Base-by-base conservation (phyloP, 2,329 filamentous ascomycete species). In the Coleophoma crateriformis region DNA sequence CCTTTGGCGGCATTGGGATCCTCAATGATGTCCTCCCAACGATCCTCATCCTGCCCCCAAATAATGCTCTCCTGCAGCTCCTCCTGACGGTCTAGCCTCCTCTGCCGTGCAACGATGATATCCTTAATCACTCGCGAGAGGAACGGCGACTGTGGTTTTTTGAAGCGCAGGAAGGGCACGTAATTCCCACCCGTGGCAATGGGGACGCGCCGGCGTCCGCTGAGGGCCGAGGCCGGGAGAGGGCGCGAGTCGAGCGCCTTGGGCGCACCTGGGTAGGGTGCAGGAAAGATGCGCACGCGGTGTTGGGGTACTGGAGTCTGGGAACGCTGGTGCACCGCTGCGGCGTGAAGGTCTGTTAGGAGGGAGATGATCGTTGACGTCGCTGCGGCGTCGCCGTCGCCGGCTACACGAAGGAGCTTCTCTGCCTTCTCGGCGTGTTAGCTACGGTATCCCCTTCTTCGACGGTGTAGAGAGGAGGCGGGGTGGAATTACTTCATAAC, bases 141-240 rank as follows among this genome's bases (percentile, higher is more conserved):
- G n/a, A 67, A 66, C 1, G 63, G 61, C 2, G 84, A 77, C 64
- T 90, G 84, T 4, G 83, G 82, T 64, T 86, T 87, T 54, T 71
- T 75, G 41, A 85, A 67, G 34, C 87, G 80, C 27, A 92, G 64
- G 59, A 90, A 85, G 1, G 85, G 79, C 20, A 83, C 66, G 22
- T 73, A 74, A 3, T 74, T 71, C 2, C 82, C 73, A 4, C 77
- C 74, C 33, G 77, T 69, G 1, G 89, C 61, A 1, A 69, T 68
- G 1, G 87, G 87, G 2, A 88, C 72, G 42, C 77, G 73, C 19
- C 85, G 76, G 8, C 66, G 67, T 10, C 75, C 76, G 12, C 67
- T 67, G 2, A 87, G 69, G 19, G 71, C 63, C 2, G 68, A 58
- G 2, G 70, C 68, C 0, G 81, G 81, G 0, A 70, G 71, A 2